Evolutionary conservation across 164 flowering plant genomes (phyloP), one percentile per base, ranked within the genome.

Genomic region (Macadamia integrifolia): DNA sequence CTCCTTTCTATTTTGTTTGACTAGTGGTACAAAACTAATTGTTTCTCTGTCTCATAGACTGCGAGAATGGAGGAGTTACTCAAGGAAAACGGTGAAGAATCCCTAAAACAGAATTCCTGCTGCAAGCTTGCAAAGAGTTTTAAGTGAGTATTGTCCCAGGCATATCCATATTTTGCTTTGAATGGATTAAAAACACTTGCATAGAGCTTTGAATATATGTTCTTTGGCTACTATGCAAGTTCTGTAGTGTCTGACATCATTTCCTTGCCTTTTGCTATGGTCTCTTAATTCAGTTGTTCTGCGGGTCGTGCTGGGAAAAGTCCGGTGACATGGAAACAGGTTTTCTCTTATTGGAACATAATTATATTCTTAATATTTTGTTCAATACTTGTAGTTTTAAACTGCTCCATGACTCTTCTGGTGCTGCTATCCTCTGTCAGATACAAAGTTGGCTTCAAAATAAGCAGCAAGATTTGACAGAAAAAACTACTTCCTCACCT

Each of bases 291-390:
- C 80, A 89, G 95, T 67, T 78, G 74, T 66, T 82, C 83, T 9
- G 42, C 78, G 2, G 86, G 79, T 70, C 89, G 92, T 64, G 79
- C 87, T 69, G 92, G 95, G 66, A 89, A 86, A 75, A 85, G 89
- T 73, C 70, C 66, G 58, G 75, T 89, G 28, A 84, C 80, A 67
- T 82, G 89, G 88, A 75, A 74, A 40, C 86, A 86, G 86, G 95
- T 89, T 63, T 30, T 18, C 49, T 28, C 64, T 48, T 35, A 32
- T 1, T 12, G 49, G 14, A 4, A 8, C 6, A 42, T 44, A 60
- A 9, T 56, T 5, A 11, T 62, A 10, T 63, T 58, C 56, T 46
- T 50, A 29, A 6, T 60, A 30, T 60, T 65, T 32, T 23, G 23
- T 23, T 23, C 23, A 23, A 23, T 23, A 23, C 23, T 62, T 14